Conservation (phyloP, 2,329 filamentous ascomycete species). For the Bipolaris oryzae region DNA sequence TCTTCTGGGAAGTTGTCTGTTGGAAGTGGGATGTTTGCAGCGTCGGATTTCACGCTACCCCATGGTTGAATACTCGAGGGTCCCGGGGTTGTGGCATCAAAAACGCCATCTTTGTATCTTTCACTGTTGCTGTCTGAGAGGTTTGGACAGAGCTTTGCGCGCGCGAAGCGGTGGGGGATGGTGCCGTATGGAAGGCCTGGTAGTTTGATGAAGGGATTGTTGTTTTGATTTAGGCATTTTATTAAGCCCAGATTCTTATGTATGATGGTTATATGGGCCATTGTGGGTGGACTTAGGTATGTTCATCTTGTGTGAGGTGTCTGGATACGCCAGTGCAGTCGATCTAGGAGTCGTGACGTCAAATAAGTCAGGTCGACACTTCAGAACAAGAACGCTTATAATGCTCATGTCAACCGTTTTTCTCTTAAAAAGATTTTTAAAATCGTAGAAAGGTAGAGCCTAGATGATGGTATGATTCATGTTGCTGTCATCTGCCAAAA, state of each 20-base stretch:
- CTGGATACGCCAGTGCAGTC: background rate
- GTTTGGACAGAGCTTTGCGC: conserved; percentile 12
- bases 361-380: background rate
- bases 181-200: conserved; percentile 21
- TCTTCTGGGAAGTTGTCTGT: conserved; percentile 21
- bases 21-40: conserved; percentile 24
- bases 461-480: too few species aligned
- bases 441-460: too few species aligned
- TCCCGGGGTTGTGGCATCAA: conserved; percentile 22
- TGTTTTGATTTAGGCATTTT: conserved; percentile 10
- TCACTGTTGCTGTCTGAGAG: background rate
- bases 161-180: conserved; percentile 19
- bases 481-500: background rate
- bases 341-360: conserved; percentile 10
- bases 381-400: background rate
- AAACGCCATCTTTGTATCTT: conserved; percentile 6
- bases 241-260: conserved; percentile 18
- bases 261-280: conserved; percentile 11
- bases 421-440: too few species aligned
- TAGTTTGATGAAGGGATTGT: conserved; percentile 10
- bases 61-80: conserved; percentile 24
- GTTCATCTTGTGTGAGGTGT: background rate
- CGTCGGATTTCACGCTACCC: conserved; percentile 22
- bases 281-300: background rate
- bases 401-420: background rate